Evolutionary conservation across 208 protist genomes (phyloP), one percentile per base, ranked within the genome.

Genomic region (Trypanosoma platydactyli): DNA sequence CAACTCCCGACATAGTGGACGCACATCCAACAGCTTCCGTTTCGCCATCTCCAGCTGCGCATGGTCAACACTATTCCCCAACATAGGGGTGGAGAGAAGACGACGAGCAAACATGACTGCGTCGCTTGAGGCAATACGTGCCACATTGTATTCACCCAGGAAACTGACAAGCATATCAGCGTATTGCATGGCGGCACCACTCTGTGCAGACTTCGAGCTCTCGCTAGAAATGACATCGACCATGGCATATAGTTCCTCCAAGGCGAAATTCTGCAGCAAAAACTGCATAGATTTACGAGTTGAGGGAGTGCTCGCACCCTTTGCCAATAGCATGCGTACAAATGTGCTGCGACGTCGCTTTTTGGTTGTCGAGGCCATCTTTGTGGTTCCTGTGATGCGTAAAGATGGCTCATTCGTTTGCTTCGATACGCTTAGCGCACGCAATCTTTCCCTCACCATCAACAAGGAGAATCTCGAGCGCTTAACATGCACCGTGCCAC

Each of bases 171-270:
- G 45, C 3, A 72, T 65, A 56, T 94, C 87, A n/a, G 76, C 76
- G 60, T 94, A 75, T 18, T 83, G 73, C 87, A 94, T 89, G 5
- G 87, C 83, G 1, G 61, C 54, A 20, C 72, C 56, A 67, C 67
- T 83, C 49, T 88, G 84, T 41, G 48, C 79, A 75, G 20, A 78
- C 72, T 24, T 87, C 54, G 53, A 78, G 15, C 82, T 91, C 58
- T 94, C 83, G 40, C 64, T 69, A 7, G 80, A 76, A 11, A 94
- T 81, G 38, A 81, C 76, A 56, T 80, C 77, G 15, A 91, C 48
- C 74, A 90, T 90, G 5, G 82, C 69, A 61, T 79, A 91, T 48
- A 94, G 49, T 71, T 94, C 87, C 5, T 86, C 80, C 15, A 94
- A 50, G 1, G 81, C 63, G 58, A 94, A 94, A 45, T 84, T 84